phyloP scores from a whole-genome alignment of 495 filamentous ascomycete species.

The Aspergillus nidulans region DNA sequence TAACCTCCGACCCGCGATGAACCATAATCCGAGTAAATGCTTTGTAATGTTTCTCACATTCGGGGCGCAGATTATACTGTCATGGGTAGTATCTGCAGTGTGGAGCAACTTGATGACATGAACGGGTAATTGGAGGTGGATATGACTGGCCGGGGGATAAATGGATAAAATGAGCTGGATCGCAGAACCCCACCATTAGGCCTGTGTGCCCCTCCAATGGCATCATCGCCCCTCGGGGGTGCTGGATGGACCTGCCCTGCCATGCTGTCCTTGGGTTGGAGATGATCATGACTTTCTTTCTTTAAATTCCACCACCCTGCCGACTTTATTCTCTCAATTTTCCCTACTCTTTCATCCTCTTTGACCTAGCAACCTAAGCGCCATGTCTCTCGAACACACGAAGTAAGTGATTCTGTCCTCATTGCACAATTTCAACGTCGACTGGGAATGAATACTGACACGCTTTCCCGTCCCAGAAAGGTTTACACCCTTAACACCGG shows the following conservation, averaged over 20 bases:
- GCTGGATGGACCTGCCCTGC: conserved; percentile 39
- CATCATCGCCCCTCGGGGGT: conserved; percentile 20
- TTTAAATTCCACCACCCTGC: conserved; percentile 1
- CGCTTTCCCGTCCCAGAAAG: conserved; percentile 36
- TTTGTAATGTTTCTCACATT: too few relatives aligned
- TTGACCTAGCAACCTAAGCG: conserved; percentile 11
- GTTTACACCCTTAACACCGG: conserved; percentile 77
- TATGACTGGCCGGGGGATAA: background rate
- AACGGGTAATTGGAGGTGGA: background rate
- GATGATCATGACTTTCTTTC: background rate
- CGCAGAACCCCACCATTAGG: background rate
- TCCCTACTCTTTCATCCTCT: background rate
- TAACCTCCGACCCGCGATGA: too few relatives aligned
- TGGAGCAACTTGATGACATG: background rate
- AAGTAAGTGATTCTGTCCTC: conserved; percentile 28
- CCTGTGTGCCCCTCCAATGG: background rate
- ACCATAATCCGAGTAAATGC: too few relatives aligned
- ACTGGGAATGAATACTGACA: background rate
- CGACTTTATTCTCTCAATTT: background rate
- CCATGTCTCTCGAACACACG: conserved; percentile 41
- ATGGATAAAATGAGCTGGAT: background rate
- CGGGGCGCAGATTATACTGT: too few relatives aligned
- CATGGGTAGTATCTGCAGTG: too few relatives aligned
- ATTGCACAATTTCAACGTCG: background rate
- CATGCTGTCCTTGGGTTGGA: conserved; percentile 1